Percentiles rank a stretch among this genome's conserved stretches.
Evolutionary conservation across 2,329 filamentous ascomycete genomes (phyloP).

Genomic region (Pyricularia grisea): DNA sequence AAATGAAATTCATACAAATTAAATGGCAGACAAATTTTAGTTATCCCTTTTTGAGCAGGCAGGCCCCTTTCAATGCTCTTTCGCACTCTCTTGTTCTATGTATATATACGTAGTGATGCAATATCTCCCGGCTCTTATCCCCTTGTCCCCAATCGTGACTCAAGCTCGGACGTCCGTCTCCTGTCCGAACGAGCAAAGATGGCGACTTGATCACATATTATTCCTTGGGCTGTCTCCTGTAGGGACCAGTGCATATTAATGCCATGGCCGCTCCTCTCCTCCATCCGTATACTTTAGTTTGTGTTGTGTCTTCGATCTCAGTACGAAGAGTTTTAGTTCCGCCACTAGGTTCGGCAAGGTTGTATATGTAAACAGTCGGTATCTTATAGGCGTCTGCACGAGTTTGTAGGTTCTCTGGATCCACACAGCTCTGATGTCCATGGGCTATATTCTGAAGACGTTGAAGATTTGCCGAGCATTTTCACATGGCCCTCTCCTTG

Average conservation of each 20-base stretch:
- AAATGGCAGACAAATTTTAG: not conserved
- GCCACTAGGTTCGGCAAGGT: not conserved
- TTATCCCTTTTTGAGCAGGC: not conserved
- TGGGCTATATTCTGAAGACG: not conserved
- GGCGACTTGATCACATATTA: not conserved
- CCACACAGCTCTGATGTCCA: not conserved
- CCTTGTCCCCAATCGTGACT: too few relatives aligned
- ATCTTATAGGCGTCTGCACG: not conserved
- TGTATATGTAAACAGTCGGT: not conserved
- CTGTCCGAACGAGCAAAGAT: not conserved
- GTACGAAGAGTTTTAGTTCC: not conserved
- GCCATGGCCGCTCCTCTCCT: not conserved
- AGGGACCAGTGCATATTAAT: not conserved
- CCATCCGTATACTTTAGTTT: not conserved
- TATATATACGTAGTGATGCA: conserved; percentile 1
- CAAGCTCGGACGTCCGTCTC: not conserved
- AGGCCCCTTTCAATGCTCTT: not conserved
- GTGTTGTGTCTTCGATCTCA: not conserved
- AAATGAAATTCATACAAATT: not conserved
- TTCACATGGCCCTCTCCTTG: conserved; percentile 18
- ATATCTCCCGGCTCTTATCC: not conserved
- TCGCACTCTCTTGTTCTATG: not conserved
- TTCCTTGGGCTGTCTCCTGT: not conserved
- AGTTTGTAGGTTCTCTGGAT: not conserved
- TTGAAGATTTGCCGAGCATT: not conserved